Evolutionary conservation across 106 monocot genomes (phyloP), one percentile per base, ranked within the genome.

Genomic region (Iris macrosiphon): DNA sequence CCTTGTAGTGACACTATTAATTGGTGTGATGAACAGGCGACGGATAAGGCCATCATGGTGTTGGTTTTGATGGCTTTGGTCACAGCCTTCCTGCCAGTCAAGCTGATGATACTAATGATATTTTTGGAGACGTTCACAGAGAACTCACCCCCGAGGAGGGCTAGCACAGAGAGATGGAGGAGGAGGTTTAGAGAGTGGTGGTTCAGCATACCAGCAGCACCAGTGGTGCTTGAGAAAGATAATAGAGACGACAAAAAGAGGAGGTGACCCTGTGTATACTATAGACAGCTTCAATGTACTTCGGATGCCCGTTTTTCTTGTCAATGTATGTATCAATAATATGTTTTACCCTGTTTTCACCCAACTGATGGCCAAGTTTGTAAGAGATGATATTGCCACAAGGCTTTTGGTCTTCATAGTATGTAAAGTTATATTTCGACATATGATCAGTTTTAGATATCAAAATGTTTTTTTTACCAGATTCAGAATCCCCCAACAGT

Each of bases 181-280:
- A 79, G 95, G 54, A 85, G 95, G 53, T 43, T 89, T 7, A 67
- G 82, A 57, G 95, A 96, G 61, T 96, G 85, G 95, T 96, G 95
- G 95, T 79, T 89, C 57, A 86, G 95, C 54, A 72, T 96, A 20
- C 95, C 95, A 6, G 95, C 85, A 29, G 89, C 95, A 35, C 95
- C 95, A 9, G 85, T 96, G 41, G 40, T 79, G 31, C 75, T 96
- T 34, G 76, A 85, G 63, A 74, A 55, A 57, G 69, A 77, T 6
- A 53, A 52, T n/a, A 69, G 60, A 45, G 85, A 88, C 38, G 75
- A 87, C n/a, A 86, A 96, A 70, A 89, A 85, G 71, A 96, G 61
- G 56, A 70, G 44, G 57, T 79, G 52, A 75, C 4, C 34, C n/a
- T 30, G 20, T 67, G 35, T 39, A 15, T 49, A 25, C 18, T 44